Evolutionary conservation across 2,329 filamentous ascomycete genomes (phyloP).

Genomic region (Fusarium papillatum): DNA sequence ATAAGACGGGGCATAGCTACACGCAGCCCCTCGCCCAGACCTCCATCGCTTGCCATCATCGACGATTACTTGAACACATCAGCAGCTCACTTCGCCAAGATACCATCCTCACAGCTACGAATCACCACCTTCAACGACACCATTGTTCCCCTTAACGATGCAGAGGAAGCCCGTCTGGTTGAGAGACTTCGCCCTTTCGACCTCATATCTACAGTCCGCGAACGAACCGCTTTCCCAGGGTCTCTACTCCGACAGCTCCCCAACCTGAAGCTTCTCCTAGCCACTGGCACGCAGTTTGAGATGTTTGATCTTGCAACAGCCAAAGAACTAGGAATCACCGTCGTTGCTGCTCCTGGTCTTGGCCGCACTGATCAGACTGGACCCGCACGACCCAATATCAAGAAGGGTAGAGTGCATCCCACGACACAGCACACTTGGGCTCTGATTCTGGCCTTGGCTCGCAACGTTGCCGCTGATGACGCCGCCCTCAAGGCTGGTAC

Average conservation of each 20-base stretch:
- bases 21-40: background rate
- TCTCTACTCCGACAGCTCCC: conserved; percentile 68
- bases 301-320: conserved; percentile 64
- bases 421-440: conserved; percentile 71
- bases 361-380: background rate
- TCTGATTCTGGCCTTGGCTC: conserved; percentile 67
- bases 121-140: background rate
- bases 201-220: conserved; percentile 48
- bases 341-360: background rate
- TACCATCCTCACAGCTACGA: background rate
- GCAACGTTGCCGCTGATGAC: conserved; percentile 63
- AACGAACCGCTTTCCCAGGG: conserved; percentile 67
- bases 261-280: conserved; percentile 74
- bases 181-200: background rate
- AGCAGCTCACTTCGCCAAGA: background rate
- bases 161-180: background rate
- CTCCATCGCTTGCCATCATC: background rate
- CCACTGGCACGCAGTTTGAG: conserved; percentile 71
- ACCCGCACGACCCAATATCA: background rate
- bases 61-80: background rate
- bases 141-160: background rate
- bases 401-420: conserved; percentile 53
- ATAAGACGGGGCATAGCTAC: background rate
- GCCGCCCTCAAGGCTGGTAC: background rate
- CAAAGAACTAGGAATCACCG: background rate